Evolutionary conservation across 306 rosid genomes (phyloP), one percentile per base, ranked within the genome.

Genomic region (Cucurbita ficifolia): DNA sequence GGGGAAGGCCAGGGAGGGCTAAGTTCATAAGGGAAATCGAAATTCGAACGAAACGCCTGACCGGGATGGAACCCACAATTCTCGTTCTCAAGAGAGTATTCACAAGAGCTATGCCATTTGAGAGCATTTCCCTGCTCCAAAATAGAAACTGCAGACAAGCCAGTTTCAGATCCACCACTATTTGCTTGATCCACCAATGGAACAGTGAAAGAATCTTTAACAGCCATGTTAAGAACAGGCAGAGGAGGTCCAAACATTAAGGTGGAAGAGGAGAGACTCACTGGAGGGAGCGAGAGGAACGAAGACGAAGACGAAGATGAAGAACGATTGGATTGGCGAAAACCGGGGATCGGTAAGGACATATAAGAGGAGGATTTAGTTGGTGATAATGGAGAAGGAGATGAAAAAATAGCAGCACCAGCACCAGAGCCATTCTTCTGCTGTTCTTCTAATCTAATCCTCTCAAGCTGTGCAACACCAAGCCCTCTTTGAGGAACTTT

Each of bases 381-480:
- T 13, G 73, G 73, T 22, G 57, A 50, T 7, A 69, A 45, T 24
- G 73, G 73, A 46, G 73, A 69, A 38, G 76, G 77, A 16, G 86
- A 49, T 52, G 81, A 67, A 22, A 64, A 77, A 81, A 80, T 57
- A 71, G 81, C 7, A 76, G 78, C 56, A 24, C 71, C 69, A 7
- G 76, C 70, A 24, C 71, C 69, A 7, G 76, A 61, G 61, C 77
- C 83, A 77, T 72, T 86, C 83, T 81, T 87, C 12, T 83, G 86
- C 21, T 86, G 89, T 64, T 89, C 97, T 79, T 87, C 94, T n/a
- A 86, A 59, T 76, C 88, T 91, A 38, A 90, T 86, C 76, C 81
- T 90, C 69, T 94, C 98, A 73, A 94, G 96, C 82, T 88, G 94
- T 11, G 97, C 96, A 68, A 94, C 97, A 21, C 98, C 98, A 39